Percentiles rank a stretch among this genome's conserved stretches.
phyloP scores from a whole-genome alignment of 2,329 filamentous ascomycete genomes.

The Epichloe uncinata region DNA sequence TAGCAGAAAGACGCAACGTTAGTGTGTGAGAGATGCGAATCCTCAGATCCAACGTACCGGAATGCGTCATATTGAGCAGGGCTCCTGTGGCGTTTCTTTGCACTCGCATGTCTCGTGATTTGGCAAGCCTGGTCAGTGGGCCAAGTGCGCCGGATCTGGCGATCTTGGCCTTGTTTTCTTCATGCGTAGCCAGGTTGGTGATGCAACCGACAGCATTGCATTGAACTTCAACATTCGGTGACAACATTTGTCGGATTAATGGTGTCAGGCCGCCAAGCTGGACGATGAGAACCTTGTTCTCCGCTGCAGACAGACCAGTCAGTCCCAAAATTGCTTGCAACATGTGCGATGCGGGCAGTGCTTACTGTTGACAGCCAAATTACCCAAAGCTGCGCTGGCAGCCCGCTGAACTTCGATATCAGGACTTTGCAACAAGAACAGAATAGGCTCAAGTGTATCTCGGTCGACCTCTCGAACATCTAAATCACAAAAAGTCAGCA shows the following conservation, averaged over 20 bases:
- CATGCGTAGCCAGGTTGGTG: slow-evolving; percentile 93
- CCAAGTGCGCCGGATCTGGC: slow-evolving; percentile 85
- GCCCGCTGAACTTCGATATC: slow-evolving; percentile 97
- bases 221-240: slow-evolving; percentile 93
- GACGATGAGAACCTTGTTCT: slow-evolving; percentile 97
- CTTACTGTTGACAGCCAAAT: slow-evolving; percentile 93
- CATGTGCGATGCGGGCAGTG: not conserved
- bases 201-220: slow-evolving; percentile 99
- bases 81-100: slow-evolving; percentile 96
- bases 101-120: slow-evolving; percentile 96
- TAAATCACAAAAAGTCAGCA: slow-evolving; percentile 23
- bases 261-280: slow-evolving; percentile 79
- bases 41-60: slow-evolving; percentile 44
- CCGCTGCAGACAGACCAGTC: slow-evolving; percentile 50
- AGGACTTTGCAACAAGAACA: slow-evolving; percentile 85
- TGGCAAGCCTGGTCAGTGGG: slow-evolving; percentile 81
- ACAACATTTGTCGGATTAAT: slow-evolving; percentile 96
- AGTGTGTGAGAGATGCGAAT: not conserved
- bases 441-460: slow-evolving; percentile 88
- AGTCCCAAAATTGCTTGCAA: not conserved
- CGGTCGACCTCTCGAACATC: slow-evolving; percentile 94
- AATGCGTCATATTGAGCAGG: slow-evolving; percentile 97
- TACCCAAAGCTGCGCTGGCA: slow-evolving; percentile 88
- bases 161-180: slow-evolving; percentile 99
- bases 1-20: slow-evolving; percentile 20